Conservation (phyloP, 2,329 filamentous ascomycete species). For the Tolypocladium pustulatum region DNA sequence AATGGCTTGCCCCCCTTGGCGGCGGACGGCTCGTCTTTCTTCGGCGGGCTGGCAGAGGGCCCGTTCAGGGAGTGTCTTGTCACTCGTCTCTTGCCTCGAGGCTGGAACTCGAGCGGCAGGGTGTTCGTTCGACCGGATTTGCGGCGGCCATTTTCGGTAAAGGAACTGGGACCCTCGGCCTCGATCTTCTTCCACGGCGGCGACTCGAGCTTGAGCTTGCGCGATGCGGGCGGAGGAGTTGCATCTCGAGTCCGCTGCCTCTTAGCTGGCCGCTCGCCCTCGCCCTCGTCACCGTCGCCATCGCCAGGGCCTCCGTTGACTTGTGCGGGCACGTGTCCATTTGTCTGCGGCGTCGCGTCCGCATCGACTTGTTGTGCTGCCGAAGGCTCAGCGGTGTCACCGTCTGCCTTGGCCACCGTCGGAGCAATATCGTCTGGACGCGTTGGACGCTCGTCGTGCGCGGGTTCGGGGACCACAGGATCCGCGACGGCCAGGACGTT, state of each 20-base stretch:
- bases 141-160: constrained; percentile 61
- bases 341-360: constrained; percentile 14
- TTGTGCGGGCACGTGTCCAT: constrained; percentile 25
- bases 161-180: constrained; percentile 80
- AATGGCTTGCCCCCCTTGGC: constrained; percentile 18
- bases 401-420: constrained; percentile 6
- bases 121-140: constrained; percentile 56
- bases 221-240: constrained; percentile 29
- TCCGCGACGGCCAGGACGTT: constrained; percentile 22
- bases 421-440: constrained; percentile 10
- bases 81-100: constrained; percentile 37
- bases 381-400: constrained; percentile 5
- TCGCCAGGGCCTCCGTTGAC: constrained; percentile 45
- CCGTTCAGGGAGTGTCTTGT: constrained; percentile 31
- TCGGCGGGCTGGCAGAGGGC: constrained; percentile 22
- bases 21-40: constrained; percentile 11
- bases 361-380: constrained; percentile 9
- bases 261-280: constrained; percentile 48
- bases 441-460: constrained; percentile 11
- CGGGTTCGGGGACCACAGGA: constrained; percentile 13
- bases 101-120: constrained; percentile 41
- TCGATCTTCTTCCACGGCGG: constrained; percentile 88
- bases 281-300: constrained; percentile 27
- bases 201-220: constrained; percentile 47
- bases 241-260: constrained; percentile 49